phyloP scores from a whole-genome alignment of 768 basidiomycete species.

The Lactarius akahatsu region DNA sequence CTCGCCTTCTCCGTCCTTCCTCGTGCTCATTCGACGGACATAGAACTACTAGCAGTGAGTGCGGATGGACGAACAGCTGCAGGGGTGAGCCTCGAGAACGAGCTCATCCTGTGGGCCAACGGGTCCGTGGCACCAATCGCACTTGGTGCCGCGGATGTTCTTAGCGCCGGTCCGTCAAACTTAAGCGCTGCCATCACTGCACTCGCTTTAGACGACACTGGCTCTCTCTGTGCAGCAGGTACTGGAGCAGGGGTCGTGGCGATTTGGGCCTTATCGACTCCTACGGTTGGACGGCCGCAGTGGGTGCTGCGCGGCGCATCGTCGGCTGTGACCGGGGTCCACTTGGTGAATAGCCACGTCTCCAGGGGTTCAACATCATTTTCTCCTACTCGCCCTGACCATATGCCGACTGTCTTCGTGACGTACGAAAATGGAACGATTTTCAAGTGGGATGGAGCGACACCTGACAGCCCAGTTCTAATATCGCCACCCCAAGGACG shows the following conservation, averaged over 20 bases:
- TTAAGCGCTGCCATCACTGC: constrained; percentile 53
- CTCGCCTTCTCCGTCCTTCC: constrained; percentile 68
- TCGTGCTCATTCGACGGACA: constrained; percentile 78
- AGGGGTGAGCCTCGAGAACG: constrained; percentile 76
- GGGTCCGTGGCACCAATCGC: constrained; percentile 42
- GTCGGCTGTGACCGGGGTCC: constrained; percentile 51
- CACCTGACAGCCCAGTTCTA: constrained; percentile 35
- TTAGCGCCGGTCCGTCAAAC: constrained; percentile 50
- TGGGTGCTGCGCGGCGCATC: constrained; percentile 44
- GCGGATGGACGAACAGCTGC: constrained; percentile 62
- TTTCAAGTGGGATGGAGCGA: constrained; percentile 50
- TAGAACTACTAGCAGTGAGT: constrained; percentile 76
- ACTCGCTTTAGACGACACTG: constrained; percentile 60
- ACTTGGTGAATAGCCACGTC: constrained; percentile 39
- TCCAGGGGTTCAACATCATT: constrained; percentile 29
- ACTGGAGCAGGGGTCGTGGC: constrained; percentile 65
- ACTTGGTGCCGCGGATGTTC: constrained; percentile 53
- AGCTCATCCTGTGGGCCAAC: constrained; percentile 67
- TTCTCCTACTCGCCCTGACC: constrained; percentile 21
- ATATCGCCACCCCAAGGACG: constrained; percentile 46
- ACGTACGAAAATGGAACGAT: constrained; percentile 59
- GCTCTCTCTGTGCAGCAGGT: constrained; percentile 67
- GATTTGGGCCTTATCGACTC: constrained; percentile 56
- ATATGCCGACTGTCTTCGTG: constrained; percentile 31
- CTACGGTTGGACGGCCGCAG: constrained; percentile 40